These are phyloP conservation scores for Boletus coccyginus DNA, from an alignment of 768 basidiomycete genomes.

Conservation along the genomic window DNA sequence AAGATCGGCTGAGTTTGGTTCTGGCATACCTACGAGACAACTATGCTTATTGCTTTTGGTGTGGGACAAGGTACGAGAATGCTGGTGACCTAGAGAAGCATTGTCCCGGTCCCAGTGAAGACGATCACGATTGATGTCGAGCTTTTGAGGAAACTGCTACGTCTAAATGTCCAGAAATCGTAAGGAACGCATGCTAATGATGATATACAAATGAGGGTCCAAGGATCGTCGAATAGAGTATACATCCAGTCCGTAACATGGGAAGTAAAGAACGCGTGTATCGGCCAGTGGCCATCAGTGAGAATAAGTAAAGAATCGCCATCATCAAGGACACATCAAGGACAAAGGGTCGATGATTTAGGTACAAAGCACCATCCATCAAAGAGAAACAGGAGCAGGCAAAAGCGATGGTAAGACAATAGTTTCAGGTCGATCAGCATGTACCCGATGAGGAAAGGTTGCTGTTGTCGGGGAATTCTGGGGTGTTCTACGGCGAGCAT, in stretches of 20 bases:
- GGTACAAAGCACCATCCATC: constrained; percentile 3
- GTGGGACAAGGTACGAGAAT: constrained; percentile 71
- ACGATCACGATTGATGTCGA: constrained; percentile 66
- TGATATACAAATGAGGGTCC: constrained; percentile 33
- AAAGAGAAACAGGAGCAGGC: constrained; percentile 25
- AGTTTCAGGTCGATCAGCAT: constrained; percentile 30
- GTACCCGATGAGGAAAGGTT: constrained; percentile 46
- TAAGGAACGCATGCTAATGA: constrained; percentile 23
- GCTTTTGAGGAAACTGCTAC: not conserved
- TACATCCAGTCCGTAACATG: constrained; percentile 19
- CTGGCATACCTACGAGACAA: constrained; percentile 70
- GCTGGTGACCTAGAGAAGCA: constrained; percentile 55
- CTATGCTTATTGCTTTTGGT: constrained; percentile 86
- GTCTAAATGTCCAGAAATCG: not conserved
- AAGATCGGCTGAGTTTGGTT: constrained; percentile 64
- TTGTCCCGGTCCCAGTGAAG: constrained; percentile 77
- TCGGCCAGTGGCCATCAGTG: not conserved
- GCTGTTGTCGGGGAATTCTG: constrained; percentile 69
- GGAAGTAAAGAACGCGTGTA: constrained; percentile 16
- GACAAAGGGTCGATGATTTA: not conserved
- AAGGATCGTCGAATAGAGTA: constrained; percentile 13
- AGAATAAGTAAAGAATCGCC: not conserved
- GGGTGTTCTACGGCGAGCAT: constrained; percentile 77
- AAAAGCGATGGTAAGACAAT: constrained; percentile 61
- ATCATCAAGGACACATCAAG: not conserved